phyloP scores from a whole-genome alignment of 2,329 filamentous ascomycete genomes.

The Trichoderma breve region DNA sequence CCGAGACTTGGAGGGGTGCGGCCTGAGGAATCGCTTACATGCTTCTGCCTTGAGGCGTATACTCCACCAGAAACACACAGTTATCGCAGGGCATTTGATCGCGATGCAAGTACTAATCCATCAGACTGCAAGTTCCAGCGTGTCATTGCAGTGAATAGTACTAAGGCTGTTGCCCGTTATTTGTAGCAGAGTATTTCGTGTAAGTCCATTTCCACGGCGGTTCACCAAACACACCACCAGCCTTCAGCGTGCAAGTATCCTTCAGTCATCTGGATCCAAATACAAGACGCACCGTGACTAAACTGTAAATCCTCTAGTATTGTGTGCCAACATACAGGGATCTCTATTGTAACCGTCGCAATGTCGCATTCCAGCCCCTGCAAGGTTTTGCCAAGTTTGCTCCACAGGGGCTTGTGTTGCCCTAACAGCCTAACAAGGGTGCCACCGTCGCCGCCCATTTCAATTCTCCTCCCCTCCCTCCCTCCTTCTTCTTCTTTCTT shows the following conservation, averaged over 20 bases:
- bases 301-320: not conserved
- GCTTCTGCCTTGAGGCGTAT: not conserved
- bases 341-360: not conserved
- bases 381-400: not conserved
- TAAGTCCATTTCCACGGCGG: not conserved
- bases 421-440: not conserved
- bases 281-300: not conserved
- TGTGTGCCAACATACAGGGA: not conserved
- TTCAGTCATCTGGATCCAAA: not conserved
- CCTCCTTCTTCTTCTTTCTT: not conserved
- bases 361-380: not conserved
- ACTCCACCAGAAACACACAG: no score
- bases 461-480: not conserved
- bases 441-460: not conserved
- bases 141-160: not conserved
- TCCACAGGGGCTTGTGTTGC: not conserved
- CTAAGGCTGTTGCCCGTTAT: not conserved
- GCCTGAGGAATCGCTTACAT: not conserved
- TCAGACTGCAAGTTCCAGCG: not conserved
- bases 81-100: no score
- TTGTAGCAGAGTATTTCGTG: not conserved
- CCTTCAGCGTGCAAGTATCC: not conserved
- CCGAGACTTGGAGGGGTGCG: not conserved
- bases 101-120: not conserved
- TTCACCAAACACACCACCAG: not conserved